Base-by-base conservation (phyloP, 305 asterid genomes). In the Salvia sclarea region DNA sequence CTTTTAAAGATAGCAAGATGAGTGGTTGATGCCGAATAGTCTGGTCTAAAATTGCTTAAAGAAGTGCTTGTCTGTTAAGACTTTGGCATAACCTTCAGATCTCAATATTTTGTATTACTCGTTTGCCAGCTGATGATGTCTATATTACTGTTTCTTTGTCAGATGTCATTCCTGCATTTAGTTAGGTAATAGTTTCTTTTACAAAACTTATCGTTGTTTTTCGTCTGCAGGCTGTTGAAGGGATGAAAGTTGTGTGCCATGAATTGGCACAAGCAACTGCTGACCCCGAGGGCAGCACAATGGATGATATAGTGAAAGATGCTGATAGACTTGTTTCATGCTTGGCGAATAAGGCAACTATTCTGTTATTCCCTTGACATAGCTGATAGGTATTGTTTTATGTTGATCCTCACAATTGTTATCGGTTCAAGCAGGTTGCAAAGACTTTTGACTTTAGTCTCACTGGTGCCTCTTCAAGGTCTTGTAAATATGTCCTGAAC, bases 401-500 rank as follows among this genome's bases (percentile, higher is more conserved):
- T 48, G 50, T 60, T 9, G 70, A 50, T 64, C 41, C 73, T 67
- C 66, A 47, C 62, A 57, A 62, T 63, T 74, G 55, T 75, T 14
- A 49, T 56, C 47, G 68, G 58, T 66, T 68, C 59, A 64, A 35
- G 56, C 90, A 95, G 99, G 97, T 95, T 66, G 97, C 98, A 20
- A 92, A 88, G 77, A 90, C 98, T 71, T 95, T 95, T 70, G 96
- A 95, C 78, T 92, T 92, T 67, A 92, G 99, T 83, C 92, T 95
- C 61, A 74, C 78, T 48, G 99, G 99, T 38, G 97, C 95, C 74
- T 92, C 99, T 45, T 95, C 99, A 68, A 90, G 99, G 81, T 92
- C 99, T 48, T 95, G 99, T 84, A 95, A 95, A 95, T 95, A 95
- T 78, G 99, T 95, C 66, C 87, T 95, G 59, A 95, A 95, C 82